These are phyloP conservation scores for Globisporangium ultimum DNA, from an alignment of 352 stramenopile species.

Conservation along the genomic window DNA sequence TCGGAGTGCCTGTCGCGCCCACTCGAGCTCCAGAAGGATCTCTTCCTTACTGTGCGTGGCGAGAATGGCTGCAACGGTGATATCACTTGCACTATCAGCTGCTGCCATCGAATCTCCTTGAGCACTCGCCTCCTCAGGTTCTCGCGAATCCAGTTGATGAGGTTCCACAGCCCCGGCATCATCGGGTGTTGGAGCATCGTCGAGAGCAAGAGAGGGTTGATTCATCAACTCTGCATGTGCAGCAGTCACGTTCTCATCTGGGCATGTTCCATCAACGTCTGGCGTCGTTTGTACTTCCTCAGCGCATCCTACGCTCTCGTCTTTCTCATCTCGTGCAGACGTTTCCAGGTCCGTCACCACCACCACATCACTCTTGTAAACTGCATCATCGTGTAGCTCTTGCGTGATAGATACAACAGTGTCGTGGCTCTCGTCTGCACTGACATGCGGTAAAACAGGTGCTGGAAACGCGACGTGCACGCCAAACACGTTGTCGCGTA, in stretches of 20 bases:
- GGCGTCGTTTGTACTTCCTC: too few relatives aligned
- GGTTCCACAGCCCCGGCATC: too few relatives aligned
- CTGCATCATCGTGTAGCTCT: neutral
- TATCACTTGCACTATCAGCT: neutral
- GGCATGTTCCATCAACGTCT: too few relatives aligned
- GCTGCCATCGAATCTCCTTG: too few relatives aligned
- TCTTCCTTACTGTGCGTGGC: constrained; percentile 43
- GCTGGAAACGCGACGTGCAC: constrained; percentile 11
- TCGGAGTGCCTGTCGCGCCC: constrained; percentile 38
- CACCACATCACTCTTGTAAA: neutral
- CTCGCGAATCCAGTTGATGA: neutral
- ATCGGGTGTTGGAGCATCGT: too few relatives aligned
- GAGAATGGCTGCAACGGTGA: constrained; percentile 38
- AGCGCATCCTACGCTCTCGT: too few relatives aligned
- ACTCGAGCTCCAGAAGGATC: constrained; percentile 54
- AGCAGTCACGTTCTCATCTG: too few relatives aligned
- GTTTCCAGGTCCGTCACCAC: too few relatives aligned
- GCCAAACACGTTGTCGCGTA: constrained; percentile 38
- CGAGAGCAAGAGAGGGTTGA: too few relatives aligned
- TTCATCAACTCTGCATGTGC: too few relatives aligned
- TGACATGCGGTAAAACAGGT: neutral
- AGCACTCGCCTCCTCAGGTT: neutral
- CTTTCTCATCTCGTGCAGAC: too few relatives aligned
- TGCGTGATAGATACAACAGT: neutral
- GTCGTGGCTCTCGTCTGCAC: neutral